Base-by-base conservation (phyloP, 352 stramenopile species). In the Phytopythium chamaehyphon region DNA sequence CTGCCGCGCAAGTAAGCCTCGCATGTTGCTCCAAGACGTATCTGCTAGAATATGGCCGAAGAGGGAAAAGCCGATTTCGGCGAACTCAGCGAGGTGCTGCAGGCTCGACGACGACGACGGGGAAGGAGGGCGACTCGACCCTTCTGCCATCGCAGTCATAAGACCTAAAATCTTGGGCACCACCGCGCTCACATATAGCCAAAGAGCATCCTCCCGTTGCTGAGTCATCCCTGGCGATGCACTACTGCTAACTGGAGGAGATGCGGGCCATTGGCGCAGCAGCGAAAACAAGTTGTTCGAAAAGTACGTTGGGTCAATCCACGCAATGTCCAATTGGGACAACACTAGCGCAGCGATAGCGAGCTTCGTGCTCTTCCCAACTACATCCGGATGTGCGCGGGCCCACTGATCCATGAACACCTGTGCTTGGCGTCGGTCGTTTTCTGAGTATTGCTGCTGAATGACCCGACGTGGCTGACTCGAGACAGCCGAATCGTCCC, bases 221-320 rank as follows among this genome's bases (percentile, higher is more conserved):
- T 22, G 46, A 4, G 12, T 19, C 12, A 18, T 6, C 12, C 18
- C 18, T 19, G 31, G n/a, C 10, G 2, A 15, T 1, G 2, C 3
- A 31, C 12, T 36, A 7, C 16, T 21, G 31, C 15, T 33, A 5
- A 10, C 28, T 33, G 28, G 28, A 33, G 28, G 28, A 33, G 28
- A 5, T 33, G 28, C 33, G 0, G 46, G 33, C 46, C 46, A 52
- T 19, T 52, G 46, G 21, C 46, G 46, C 31, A 52, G 46, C 46
- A 52, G 21, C 12, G 3, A 31, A 19, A 52, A 52, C 10, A 52
- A 35, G 6, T 6, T 35, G 14, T 33, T 31, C 11, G 33, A 5
- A 35, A 52, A 35, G 10, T 35, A 22, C 46, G 19, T 36, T 10
- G 46, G 33, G 21, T 52, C 46, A 9, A 52, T n/a, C 46, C 46